A percentile compares a stretch with the other conserved stretches of the same genome.
phyloP scores from a whole-genome alignment of 345 rosid genomes.

The Corymbia maculata region DNA sequence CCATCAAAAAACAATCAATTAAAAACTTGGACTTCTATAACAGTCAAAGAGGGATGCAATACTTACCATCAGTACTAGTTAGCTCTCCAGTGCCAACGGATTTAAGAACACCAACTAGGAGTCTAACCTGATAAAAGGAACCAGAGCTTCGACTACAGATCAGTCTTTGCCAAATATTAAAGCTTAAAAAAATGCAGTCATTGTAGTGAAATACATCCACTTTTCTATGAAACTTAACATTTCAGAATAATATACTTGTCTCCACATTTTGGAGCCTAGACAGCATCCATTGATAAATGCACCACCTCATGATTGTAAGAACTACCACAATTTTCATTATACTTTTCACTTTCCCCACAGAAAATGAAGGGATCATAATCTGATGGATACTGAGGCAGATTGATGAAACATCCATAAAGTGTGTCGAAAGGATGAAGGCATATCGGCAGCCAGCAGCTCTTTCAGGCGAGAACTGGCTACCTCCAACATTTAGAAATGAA shows the following conservation, averaged over 20 bases:
- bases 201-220: neutral
- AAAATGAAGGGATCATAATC: neutral
- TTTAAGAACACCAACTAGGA: conserved; percentile 82
- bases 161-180: neutral
- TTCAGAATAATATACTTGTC: neutral
- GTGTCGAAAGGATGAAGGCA: neutral
- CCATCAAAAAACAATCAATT: neutral
- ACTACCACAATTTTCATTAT: neutral
- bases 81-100: conserved; percentile 76
- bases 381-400: neutral
- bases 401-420: neutral
- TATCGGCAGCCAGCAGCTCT: neutral
- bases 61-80: conserved; percentile 58
- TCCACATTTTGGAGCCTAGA: neutral
- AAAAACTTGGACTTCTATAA: neutral
- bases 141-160: neutral
- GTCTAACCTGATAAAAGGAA: conserved; percentile 53
- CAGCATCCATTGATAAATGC: neutral
- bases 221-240: neutral
- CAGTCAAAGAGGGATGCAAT: neutral
- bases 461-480: neutral
- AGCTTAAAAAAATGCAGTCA: neutral
- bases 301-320: neutral
- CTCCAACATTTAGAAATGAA: neutral
- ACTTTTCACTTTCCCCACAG: neutral